Evolutionary conservation across 78 protist species (phyloP).

Genomic region (Planoprotostelium fungivorum): DNA sequence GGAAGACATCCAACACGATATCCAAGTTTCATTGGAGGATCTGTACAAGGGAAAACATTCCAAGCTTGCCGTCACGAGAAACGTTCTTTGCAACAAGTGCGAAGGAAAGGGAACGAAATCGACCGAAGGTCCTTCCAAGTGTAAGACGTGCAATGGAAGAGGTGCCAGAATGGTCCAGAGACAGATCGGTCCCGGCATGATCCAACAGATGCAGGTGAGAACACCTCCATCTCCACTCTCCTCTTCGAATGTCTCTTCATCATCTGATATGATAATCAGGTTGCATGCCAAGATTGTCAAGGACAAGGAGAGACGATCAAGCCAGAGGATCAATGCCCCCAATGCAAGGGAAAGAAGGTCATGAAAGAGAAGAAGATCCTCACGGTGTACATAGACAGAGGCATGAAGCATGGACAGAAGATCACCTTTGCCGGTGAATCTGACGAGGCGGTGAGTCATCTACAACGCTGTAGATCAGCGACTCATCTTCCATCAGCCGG

Average conservation of each 20-base stretch:
- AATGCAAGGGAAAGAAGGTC: conserved; percentile 83
- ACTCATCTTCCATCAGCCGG: conserved; percentile 47
- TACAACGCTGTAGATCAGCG: not conserved
- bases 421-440: conserved; percentile 90
- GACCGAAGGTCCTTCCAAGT: conserved; percentile 48
- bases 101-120: conserved; percentile 62
- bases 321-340: conserved; percentile 71
- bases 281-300: conserved; percentile 71
- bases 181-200: conserved; percentile 90
- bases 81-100: conserved; percentile 82
- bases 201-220: conserved; percentile 69
- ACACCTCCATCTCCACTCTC: not conserved
- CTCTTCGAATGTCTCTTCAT: not conserved
- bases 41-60: conserved; percentile 90
- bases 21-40: conserved; percentile 84
- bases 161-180: conserved; percentile 70
- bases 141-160: conserved; percentile 81
- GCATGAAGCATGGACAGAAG: conserved; percentile 87
- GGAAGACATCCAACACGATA: conserved; percentile 48
- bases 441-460: conserved; percentile 63
- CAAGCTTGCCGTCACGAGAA: conserved; percentile 79
- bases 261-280: not conserved
- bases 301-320: conserved; percentile 83
- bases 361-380: conserved; percentile 76
- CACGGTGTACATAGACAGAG: conserved; percentile 90